A percentile compares a stretch with the other conserved stretches of the same genome.
These are phyloP conservation scores for Drechmeria coniospora DNA, from an alignment of 2,329 filamentous ascomycete genomes.

Conservation along the genomic window DNA sequence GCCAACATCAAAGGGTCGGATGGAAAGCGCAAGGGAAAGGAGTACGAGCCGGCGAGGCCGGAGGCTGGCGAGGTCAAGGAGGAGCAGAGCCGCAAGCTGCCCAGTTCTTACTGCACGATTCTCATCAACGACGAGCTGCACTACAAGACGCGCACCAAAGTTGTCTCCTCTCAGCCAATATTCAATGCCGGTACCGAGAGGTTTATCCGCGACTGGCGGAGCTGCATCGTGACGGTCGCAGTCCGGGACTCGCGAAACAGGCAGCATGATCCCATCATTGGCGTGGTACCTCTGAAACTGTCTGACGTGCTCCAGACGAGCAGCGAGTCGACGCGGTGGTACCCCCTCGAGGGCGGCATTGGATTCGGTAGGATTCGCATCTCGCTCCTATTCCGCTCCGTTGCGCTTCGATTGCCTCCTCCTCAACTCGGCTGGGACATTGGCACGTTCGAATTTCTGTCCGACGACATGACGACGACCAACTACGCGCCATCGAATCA, in stretches of 20 bases:
- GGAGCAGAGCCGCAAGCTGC: conserved; percentile 64
- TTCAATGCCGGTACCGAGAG: conserved; percentile 93
- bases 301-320: conserved; percentile 77
- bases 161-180: conserved; percentile 84
- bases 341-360: conserved; percentile 88
- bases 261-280: conserved; percentile 87
- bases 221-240: conserved; percentile 68
- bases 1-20: conserved; percentile 75
- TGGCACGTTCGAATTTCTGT: conserved; percentile 80
- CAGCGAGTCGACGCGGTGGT: conserved; percentile 81
- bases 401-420: conserved; percentile 75
- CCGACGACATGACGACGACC: conserved; percentile 49
- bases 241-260: conserved; percentile 80
- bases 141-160: conserved; percentile 91
- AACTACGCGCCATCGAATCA: conserved; percentile 49
- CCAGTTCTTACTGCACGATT: conserved; percentile 89
- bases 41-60: conserved; percentile 76
- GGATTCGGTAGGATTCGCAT: conserved; percentile 83
- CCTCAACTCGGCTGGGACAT: conserved; percentile 86
- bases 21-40: conserved; percentile 66
- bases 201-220: conserved; percentile 88
- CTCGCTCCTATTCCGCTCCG: conserved; percentile 75
- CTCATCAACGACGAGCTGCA: conserved; percentile 75
- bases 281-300: conserved; percentile 76
- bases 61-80: conserved; percentile 74